Conservation (phyloP, 2,329 filamentous ascomycete genomes). For the Sclerotinia glacialis region DNA sequence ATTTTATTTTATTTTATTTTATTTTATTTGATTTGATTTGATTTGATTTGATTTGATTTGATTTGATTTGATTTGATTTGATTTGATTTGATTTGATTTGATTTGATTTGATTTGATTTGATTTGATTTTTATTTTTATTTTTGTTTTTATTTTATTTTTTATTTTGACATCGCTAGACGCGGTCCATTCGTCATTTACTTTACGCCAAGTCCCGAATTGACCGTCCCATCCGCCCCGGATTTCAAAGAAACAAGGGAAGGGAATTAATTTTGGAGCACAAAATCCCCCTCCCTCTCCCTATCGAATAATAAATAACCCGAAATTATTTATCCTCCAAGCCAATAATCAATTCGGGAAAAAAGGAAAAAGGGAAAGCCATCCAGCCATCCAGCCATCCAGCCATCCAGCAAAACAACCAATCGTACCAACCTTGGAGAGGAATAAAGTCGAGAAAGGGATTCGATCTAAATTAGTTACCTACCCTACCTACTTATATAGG, state of each 20-base stretch:
- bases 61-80: too few relatives aligned
- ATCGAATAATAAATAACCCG: too few relatives aligned
- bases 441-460: slow-evolving; percentile 2
- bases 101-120: too few relatives aligned
- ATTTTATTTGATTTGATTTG: too few relatives aligned
- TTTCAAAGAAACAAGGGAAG: slow-evolving; percentile 3
- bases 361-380: not conserved
- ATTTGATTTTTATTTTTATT: too few relatives aligned
- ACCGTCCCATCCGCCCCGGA: slow-evolving; percentile 6
- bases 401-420: too few relatives aligned
- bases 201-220: slow-evolving; percentile 10
- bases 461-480: not conserved
- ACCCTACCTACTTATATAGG: not conserved
- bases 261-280: not conserved
- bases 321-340: too few relatives aligned
- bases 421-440: not conserved
- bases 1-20: too few relatives aligned
- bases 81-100: too few relatives aligned
- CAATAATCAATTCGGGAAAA: not conserved
- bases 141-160: not conserved
- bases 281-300: not conserved
- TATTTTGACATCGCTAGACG: slow-evolving; percentile 10
- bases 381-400: too few relatives aligned
- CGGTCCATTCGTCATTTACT: slow-evolving; percentile 7
- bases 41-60: too few relatives aligned